These are phyloP conservation scores for Vairimorpha necatrix DNA, from an alignment of 371 early-diverging fungal species.

Conservation along the genomic window DNA sequence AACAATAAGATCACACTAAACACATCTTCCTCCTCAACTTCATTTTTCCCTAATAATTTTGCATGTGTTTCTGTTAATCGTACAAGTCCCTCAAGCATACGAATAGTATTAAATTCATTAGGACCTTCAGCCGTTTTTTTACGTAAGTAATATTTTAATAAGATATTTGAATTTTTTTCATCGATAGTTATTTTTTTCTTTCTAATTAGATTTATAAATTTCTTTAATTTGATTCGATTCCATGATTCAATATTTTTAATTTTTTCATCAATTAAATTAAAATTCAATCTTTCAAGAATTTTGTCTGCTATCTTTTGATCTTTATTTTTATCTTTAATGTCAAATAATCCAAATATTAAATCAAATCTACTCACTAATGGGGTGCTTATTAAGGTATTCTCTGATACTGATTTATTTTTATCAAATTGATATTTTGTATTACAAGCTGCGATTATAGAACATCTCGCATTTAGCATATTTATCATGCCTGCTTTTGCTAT, in stretches of 20 bases:
- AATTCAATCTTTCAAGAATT: constrained; percentile 22
- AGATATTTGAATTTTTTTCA: constrained; percentile 24
- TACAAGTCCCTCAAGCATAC: constrained; percentile 63
- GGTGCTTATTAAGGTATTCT: constrained; percentile 56
- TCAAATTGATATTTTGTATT: constrained; percentile 43
- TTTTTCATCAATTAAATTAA: neutral
- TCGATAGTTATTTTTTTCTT: constrained; percentile 29
- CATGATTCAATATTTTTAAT: constrained; percentile 27
- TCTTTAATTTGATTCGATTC: constrained; percentile 24
- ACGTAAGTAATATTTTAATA: constrained; percentile 56
- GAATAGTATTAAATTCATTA: constrained; percentile 58
- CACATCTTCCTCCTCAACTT: constrained; percentile 43
- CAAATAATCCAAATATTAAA: constrained; percentile 61
- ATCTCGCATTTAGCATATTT: constrained; percentile 58
- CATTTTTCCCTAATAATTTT: constrained; percentile 33
- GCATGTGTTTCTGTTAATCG: constrained; percentile 62
- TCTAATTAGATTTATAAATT: constrained; percentile 32
- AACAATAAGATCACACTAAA: constrained; percentile 48
- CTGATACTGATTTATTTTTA: constrained; percentile 49
- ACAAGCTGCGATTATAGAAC: constrained; percentile 61
- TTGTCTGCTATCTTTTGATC: constrained; percentile 35
- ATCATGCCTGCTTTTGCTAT: constrained; percentile 65
- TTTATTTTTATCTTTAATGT: neutral
- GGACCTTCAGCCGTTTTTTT: constrained; percentile 45
- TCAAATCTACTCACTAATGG: constrained; percentile 64